Percentiles rank a stretch among this genome's conserved stretches.
These are phyloP conservation scores for Letharia columbiana DNA, from an alignment of 495 filamentous ascomycete genomes.

Conservation along the genomic window DNA sequence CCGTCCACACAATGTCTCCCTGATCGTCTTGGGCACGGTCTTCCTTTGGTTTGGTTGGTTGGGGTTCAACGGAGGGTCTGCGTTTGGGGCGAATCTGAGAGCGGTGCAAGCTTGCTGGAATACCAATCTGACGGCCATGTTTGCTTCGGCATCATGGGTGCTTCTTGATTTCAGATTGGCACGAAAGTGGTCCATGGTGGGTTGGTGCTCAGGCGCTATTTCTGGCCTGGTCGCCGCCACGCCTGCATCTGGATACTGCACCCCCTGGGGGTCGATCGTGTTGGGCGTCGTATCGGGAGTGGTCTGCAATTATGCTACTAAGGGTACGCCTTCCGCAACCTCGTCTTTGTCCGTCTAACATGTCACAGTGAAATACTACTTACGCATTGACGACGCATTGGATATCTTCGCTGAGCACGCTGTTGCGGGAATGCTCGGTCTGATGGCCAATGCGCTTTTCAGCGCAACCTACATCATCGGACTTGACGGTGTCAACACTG, in stretches of 20 bases:
- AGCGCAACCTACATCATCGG: constrained; percentile 83
- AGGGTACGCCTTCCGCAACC: constrained; percentile 48
- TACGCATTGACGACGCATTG: constrained; percentile 92
- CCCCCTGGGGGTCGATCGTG: constrained; percentile 81
- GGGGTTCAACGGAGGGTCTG: constrained; percentile 94
- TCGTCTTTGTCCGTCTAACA: constrained; percentile 34
- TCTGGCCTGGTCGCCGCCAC: constrained; percentile 85
- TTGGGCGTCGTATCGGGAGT: constrained; percentile 78
- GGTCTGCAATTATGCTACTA: constrained; percentile 89
- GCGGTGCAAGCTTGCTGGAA: constrained; percentile 98
- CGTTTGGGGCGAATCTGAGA: constrained; percentile 94
- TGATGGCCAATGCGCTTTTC: constrained; percentile 90
- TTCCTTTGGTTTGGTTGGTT: constrained; percentile 99
- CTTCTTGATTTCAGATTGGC: constrained; percentile 91
- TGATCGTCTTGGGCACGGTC: constrained; percentile 90
- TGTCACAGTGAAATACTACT: constrained; percentile 75
- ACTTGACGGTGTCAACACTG: constrained; percentile 86
- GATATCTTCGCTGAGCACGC: constrained; percentile 98
- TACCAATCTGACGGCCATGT: constrained; percentile 83
- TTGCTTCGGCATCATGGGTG: constrained; percentile 81
- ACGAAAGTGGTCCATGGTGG: constrained; percentile 98
- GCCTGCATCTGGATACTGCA: constrained; percentile 79
- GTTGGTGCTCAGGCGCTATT: constrained; percentile 94
- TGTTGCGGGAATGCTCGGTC: constrained; percentile 84
- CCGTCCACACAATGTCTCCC: constrained; percentile 94